phyloP scores from a whole-genome alignment of 2,329 filamentous ascomycete species.

The Fusarium buharicum region DNA sequence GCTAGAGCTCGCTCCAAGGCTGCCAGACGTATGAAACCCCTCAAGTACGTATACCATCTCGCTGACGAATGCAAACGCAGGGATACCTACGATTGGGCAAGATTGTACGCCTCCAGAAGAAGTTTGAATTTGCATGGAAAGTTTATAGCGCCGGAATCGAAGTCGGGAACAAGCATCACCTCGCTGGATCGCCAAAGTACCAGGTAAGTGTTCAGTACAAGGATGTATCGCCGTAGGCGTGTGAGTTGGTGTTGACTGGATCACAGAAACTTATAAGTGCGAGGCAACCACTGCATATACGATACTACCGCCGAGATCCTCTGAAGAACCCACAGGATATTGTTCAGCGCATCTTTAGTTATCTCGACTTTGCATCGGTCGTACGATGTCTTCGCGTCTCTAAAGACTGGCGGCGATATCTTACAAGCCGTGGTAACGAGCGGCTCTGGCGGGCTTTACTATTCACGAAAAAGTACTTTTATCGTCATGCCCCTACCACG shows the following conservation, averaged over 20 bases:
- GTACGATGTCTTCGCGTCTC: constrained; percentile 51
- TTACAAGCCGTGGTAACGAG: constrained; percentile 45
- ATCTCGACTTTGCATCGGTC: constrained; percentile 49
- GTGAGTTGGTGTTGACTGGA: constrained; percentile 2
- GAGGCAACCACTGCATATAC: constrained; percentile 50
- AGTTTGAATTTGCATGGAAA: constrained; percentile 54
- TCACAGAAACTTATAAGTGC: constrained; percentile 50
- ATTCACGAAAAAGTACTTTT: constrained; percentile 41
- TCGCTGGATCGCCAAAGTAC: constrained; percentile 48
- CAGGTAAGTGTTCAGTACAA: constrained; percentile 41
- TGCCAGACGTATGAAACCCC: constrained; percentile 51
- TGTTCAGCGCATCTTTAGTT: constrained; percentile 50
- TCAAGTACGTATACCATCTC: neutral
- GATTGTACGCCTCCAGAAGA: constrained; percentile 52
- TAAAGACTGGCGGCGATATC: constrained; percentile 47
- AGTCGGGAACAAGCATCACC: constrained; percentile 44
- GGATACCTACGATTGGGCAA: constrained; percentile 57
- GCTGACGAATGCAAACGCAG: constrained; percentile 45
- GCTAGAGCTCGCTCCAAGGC: constrained; percentile 54
- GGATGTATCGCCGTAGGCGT: neutral
- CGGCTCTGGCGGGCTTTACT: constrained; percentile 49
- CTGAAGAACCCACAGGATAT: constrained; percentile 52
- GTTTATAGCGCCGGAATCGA: constrained; percentile 55
- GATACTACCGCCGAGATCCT: constrained; percentile 51
- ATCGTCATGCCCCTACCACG: constrained; percentile 39